Evolutionary conservation across 1,284 basidiomycete species (phyloP).

Genomic region (Pseudozyma sp.): DNA sequence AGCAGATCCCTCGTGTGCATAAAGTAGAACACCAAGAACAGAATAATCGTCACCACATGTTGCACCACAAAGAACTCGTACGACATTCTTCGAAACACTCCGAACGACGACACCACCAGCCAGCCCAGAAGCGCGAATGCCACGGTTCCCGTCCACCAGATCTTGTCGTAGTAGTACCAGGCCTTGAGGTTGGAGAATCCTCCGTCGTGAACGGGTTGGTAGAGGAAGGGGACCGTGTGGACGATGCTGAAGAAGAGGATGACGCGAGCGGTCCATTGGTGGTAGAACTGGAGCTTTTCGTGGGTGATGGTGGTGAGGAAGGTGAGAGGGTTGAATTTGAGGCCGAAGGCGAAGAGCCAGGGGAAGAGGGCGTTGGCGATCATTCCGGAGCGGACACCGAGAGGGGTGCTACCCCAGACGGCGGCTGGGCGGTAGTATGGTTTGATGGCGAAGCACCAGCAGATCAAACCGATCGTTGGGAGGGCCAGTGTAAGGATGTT

Average conservation of each 20-base stretch:
- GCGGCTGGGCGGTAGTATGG: conserved; percentile 56
- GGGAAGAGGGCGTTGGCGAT: conserved; percentile 61
- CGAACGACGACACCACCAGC: conserved; percentile 49
- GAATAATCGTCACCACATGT: conserved; percentile 52
- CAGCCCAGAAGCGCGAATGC: conserved; percentile 47
- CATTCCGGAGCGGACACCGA: conserved; percentile 59
- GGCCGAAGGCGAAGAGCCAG: conserved; percentile 53
- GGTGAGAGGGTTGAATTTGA: conserved; percentile 65
- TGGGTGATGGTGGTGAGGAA: conserved; percentile 58
- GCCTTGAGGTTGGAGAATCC: conserved; percentile 46
- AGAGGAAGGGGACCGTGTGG: conserved; percentile 62
- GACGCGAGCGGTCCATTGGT: conserved; percentile 61
- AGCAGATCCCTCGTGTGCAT: conserved; percentile 52
- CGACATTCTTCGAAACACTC: conserved; percentile 48
- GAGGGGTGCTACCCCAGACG: conserved; percentile 55
- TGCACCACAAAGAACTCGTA: conserved; percentile 66
- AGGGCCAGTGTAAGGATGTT: conserved; percentile 27
- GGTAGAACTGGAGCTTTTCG: conserved; percentile 64
- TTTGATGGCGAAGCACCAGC: conserved; percentile 51
- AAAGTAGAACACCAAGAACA: conserved; percentile 59
- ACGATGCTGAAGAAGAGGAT: conserved; percentile 60
- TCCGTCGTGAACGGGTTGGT: conserved; percentile 51
- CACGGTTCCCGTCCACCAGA: conserved; percentile 59
- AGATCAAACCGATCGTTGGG: conserved; percentile 28
- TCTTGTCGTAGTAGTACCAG: conserved; percentile 45